phyloP scores from a whole-genome alignment of 768 basidiomycete genomes.

The Russula lepida region DNA sequence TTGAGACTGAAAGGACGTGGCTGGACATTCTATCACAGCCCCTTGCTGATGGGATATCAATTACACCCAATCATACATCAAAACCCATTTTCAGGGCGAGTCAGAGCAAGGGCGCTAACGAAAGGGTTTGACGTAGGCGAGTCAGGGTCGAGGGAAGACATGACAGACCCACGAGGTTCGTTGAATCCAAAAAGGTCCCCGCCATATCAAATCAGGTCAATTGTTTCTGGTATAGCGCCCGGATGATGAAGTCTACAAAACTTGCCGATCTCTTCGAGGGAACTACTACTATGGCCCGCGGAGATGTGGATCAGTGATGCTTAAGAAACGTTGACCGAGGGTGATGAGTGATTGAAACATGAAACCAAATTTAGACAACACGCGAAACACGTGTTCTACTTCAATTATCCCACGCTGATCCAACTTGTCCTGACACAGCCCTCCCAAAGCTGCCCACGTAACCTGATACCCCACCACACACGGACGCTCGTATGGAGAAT shows the following conservation, averaged over 20 bases:
- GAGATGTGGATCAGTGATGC: not conserved
- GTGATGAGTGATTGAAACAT: not conserved
- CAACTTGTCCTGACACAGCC: not conserved
- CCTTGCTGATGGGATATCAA: constrained; percentile 4
- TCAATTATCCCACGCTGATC: not conserved
- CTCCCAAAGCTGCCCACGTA: constrained; percentile 13
- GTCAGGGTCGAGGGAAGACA: not conserved
- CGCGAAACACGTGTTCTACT: not conserved
- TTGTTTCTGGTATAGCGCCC: not conserved
- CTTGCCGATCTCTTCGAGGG: not conserved
- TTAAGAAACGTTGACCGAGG: not conserved
- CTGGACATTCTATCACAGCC: not conserved
- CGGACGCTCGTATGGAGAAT: constrained; percentile 44
- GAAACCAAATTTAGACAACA: not conserved
- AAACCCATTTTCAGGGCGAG: not conserved
- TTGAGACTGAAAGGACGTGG: not conserved
- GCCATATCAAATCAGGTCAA: not conserved
- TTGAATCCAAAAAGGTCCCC: not conserved
- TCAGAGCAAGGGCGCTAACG: not conserved
- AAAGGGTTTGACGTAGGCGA: not conserved
- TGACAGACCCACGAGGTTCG: not conserved
- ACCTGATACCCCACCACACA: constrained; percentile 33
- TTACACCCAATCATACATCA: not conserved
- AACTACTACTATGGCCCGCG: not conserved
- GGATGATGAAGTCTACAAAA: not conserved